Base-by-base conservation (phyloP, 352 stramenopile genomes). In the Phytophthora citricola region DNA sequence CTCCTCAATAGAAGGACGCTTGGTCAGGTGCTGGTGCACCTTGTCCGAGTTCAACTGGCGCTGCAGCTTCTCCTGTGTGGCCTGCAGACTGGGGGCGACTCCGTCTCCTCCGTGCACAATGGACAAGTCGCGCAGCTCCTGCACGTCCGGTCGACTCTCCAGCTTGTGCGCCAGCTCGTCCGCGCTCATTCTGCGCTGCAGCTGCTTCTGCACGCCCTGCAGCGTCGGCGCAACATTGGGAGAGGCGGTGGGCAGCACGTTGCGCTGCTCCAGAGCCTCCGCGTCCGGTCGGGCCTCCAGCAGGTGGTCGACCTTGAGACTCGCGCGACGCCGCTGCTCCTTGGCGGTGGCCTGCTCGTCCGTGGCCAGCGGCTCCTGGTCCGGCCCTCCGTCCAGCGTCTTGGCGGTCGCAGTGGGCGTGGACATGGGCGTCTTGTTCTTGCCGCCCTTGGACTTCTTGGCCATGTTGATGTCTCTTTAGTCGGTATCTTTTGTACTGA, bases 31-130 rank as follows among this genome's bases (percentile, higher is more conserved):
- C 14, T 93, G 84, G 48, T 75, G 68, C 7, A 95, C 85, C 20
- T 86, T 83, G 60, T 95, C 87, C 0, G 83, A 78, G 32, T 91
- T 87, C 27, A 95, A 58, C 58, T 93, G 82, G 11, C 84, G 82
- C 56, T 91, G 73, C 5, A 95, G 70, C 34, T 89, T 88, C 20
- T 90, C 83, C 46, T 92, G 83, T n/a, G 82, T 92, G 7, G 85
- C 84, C 73, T 94, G 85, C 3, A 95, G 71, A 57, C 81, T 92
- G 31, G 88, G 86, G 2, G 88, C 88, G 15, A 94, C 78, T 6
- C 79, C 75, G 11, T 93, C 78, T 66, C 17, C 44, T n/a, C 58
- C 48, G 78, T 86, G 75, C 3, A 92, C 81, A 24, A 95, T 91
- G 34, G 81, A 72, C 4, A 84, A 79, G 9, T 93, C 83, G 24